Evolutionary conservation across 768 basidiomycete genomes (phyloP).

Genomic region (Amylocystis lapponica): DNA sequence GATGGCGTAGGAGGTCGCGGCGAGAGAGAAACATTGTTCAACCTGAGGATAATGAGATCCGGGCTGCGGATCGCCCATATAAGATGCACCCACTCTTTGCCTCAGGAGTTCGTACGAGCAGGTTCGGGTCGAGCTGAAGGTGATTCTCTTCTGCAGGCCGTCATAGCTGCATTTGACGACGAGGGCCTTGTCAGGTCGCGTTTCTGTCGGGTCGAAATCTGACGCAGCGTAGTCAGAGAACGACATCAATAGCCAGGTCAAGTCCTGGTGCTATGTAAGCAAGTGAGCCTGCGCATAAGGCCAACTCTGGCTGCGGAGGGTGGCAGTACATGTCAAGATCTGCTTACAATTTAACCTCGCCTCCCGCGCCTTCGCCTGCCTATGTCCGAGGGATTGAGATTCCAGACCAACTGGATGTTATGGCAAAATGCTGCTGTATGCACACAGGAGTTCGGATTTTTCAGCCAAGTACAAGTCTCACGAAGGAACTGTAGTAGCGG

Average conservation of each 20-base stretch:
- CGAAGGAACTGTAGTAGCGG: too few species aligned
- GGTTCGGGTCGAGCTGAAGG: constrained; percentile 71
- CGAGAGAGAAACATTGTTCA: constrained; percentile 78
- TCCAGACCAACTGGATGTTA: too few species aligned
- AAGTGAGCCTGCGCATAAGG: constrained; percentile 12
- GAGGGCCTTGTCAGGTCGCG: constrained; percentile 68
- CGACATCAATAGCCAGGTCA: constrained; percentile 14
- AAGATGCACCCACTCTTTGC: constrained; percentile 46
- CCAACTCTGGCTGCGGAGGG: too few species aligned
- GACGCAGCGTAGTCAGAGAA: constrained; percentile 23
- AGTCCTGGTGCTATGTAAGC: not conserved
- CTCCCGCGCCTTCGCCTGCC: too few species aligned
- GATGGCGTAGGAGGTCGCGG: constrained; percentile 62
- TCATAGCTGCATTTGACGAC: constrained; percentile 83
- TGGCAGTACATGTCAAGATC: too few species aligned
- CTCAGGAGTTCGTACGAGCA: constrained; percentile 74
- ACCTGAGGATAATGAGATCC: constrained; percentile 42
- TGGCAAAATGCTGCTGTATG: too few species aligned
- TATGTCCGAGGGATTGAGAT: too few species aligned
- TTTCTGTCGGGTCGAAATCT: constrained; percentile 26
- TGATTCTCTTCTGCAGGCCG: constrained; percentile 61
- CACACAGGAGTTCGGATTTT: too few species aligned
- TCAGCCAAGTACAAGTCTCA: too few species aligned
- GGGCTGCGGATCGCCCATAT: not conserved
- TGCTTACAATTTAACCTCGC: too few species aligned